These are phyloP conservation scores for Scheffersomyces titani DNA, from an alignment of 1,139 yeast species.

Conservation along the genomic window DNA sequence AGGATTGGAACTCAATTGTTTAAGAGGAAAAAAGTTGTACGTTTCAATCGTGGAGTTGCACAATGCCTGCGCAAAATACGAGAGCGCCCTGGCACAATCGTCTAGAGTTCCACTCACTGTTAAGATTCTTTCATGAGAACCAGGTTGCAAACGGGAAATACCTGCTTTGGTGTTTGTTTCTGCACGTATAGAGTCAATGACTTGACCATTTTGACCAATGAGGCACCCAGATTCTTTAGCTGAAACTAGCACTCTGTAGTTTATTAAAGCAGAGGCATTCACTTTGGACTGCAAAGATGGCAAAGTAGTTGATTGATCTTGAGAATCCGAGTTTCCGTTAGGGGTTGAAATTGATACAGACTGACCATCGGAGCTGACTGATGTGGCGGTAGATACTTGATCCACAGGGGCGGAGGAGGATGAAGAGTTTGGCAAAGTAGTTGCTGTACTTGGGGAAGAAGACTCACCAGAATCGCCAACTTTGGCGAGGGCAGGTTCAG, in stretches of 20 bases:
- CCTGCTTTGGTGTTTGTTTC: constrained; percentile 86
- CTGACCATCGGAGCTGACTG: neutral
- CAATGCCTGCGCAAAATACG: constrained; percentile 70
- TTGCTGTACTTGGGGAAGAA: neutral
- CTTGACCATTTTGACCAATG: constrained; percentile 84
- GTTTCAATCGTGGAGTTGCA: constrained; percentile 34
- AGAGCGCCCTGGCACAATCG: constrained; percentile 71
- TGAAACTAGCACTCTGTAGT: constrained; percentile 71
- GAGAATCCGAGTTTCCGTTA: constrained; percentile 1
- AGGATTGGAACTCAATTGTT: constrained; percentile 54
- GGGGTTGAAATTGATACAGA: constrained; percentile 11
- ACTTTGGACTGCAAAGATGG: constrained; percentile 33
- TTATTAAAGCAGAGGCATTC: constrained; percentile 44
- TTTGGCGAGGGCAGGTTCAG: constrained; percentile 17
- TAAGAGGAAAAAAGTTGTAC: constrained; percentile 64
- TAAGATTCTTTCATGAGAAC: constrained; percentile 81
- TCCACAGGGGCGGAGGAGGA: neutral
- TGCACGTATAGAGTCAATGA: constrained; percentile 76
- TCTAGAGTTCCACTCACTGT: constrained; percentile 81
- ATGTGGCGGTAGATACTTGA: constrained; percentile 1
- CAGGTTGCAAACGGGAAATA: constrained; percentile 77
- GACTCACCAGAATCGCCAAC: constrained; percentile 3
- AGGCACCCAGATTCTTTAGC: constrained; percentile 91
- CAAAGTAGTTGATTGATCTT: constrained; percentile 21
- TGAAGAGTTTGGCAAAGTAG: neutral